phyloP scores from a whole-genome alignment of 2,329 filamentous ascomycete species.

The Rhytidhysteron rufulum region DNA sequence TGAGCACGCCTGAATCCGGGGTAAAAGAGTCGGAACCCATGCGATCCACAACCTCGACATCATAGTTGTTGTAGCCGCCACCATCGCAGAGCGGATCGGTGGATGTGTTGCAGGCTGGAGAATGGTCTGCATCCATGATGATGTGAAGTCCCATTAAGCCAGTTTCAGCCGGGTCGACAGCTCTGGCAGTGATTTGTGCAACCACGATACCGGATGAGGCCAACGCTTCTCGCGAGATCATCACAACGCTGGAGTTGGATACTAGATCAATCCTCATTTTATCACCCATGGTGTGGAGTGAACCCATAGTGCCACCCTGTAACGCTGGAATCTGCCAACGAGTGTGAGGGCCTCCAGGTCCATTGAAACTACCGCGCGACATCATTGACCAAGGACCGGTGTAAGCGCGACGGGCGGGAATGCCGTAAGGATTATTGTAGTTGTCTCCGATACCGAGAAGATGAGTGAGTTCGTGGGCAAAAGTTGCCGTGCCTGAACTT shows the following conservation, averaged over 20 bases:
- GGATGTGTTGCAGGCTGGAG: constrained; percentile 41
- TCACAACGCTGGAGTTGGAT: constrained; percentile 41
- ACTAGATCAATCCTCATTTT: constrained; percentile 51
- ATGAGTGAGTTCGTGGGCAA: constrained; percentile 53
- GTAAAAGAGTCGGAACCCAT: constrained; percentile 54
- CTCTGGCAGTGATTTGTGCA: constrained; percentile 46
- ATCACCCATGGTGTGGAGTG: constrained; percentile 52
- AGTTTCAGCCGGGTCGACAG: constrained; percentile 38
- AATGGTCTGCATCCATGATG: constrained; percentile 43
- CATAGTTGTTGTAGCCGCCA: constrained; percentile 49
- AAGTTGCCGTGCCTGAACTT: constrained; percentile 51
- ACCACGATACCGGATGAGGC: constrained; percentile 43
- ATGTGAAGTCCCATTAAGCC: constrained; percentile 49
- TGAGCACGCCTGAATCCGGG: constrained; percentile 51
- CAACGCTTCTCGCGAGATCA: constrained; percentile 43
- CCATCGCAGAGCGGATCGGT: constrained; percentile 50
- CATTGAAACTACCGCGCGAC: constrained; percentile 50
- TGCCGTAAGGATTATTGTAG: constrained; percentile 53
- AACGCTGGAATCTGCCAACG: constrained; percentile 52
- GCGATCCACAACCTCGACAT: constrained; percentile 52
- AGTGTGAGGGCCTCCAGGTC: constrained; percentile 51
- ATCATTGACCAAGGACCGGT: constrained; percentile 54
- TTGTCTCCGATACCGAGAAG: constrained; percentile 53
- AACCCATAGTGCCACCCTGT: constrained; percentile 48
- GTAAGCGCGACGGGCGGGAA: constrained; percentile 45